Evolutionary conservation across 148 eudicot genomes (phyloP).

Genomic region (Beta vulgaris): DNA sequence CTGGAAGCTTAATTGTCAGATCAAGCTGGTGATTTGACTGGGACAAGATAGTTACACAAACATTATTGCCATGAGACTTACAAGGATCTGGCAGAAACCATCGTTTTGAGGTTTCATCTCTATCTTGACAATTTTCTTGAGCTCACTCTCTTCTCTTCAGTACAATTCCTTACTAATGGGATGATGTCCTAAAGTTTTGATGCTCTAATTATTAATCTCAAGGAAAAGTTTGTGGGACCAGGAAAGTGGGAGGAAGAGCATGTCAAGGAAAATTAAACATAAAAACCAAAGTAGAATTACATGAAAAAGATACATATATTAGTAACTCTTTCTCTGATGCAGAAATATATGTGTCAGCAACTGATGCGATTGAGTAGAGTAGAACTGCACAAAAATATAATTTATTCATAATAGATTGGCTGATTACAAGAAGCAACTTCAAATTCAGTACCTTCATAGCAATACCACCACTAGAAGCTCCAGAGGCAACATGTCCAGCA

Average conservation of each 20-base stretch:
- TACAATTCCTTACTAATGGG: too few species aligned
- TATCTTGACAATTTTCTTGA: too few species aligned
- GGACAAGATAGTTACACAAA: too few species aligned
- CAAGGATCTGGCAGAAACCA: too few species aligned
- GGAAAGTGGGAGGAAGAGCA: not conserved
- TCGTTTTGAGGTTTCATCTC: too few species aligned
- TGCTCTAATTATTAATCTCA: not conserved
- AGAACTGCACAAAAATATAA: not conserved
- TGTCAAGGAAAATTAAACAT: too few species aligned
- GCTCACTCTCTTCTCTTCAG: too few species aligned
- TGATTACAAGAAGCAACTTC: not conserved
- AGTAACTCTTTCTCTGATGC: not conserved
- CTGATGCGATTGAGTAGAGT: not conserved
- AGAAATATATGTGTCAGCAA: not conserved
- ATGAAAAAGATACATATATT: not conserved
- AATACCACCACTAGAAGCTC: slow-evolving; percentile 98
- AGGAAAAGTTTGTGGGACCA: too few species aligned
- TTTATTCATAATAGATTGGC: too few species aligned
- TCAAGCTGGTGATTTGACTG: too few species aligned
- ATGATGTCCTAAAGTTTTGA: not conserved
- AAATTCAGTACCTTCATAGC: slow-evolving; percentile 70
- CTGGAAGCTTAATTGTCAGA: too few species aligned
- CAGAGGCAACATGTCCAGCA: slow-evolving; percentile 77
- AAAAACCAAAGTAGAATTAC: not conserved
- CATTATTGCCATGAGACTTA: too few species aligned